Conservation (phyloP, 495 filamentous ascomycete genomes). For the Penicillium malachiteum region DNA sequence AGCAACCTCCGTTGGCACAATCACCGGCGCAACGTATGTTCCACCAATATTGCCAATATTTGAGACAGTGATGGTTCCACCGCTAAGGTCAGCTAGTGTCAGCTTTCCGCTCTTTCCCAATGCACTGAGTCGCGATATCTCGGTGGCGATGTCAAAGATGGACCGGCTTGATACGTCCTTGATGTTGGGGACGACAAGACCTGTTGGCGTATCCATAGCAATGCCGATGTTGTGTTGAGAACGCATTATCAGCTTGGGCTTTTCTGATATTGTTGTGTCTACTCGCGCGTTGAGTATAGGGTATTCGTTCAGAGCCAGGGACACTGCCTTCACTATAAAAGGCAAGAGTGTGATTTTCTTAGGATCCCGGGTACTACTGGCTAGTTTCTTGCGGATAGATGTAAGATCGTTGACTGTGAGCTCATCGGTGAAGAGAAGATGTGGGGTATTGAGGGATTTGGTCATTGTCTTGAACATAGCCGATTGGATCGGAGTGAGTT, state of each 20-base stretch:
- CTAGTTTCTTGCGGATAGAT: conserved; percentile 63
- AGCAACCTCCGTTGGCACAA: conserved; percentile 83
- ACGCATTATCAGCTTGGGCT: conserved; percentile 71
- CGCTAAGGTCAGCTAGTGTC: conserved; percentile 69
- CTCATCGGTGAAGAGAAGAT: conserved; percentile 90
- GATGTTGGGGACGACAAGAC: conserved; percentile 93
- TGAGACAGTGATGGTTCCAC: conserved; percentile 91
- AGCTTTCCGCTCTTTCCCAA: conserved; percentile 75
- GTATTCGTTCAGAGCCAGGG: conserved; percentile 73
- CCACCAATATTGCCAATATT: conserved; percentile 98
- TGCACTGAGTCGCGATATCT: conserved; percentile 69
- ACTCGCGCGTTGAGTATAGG: conserved; percentile 86
- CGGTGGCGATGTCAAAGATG: conserved; percentile 72
- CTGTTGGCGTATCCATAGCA: conserved; percentile 89
- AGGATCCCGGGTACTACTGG: conserved; percentile 38
- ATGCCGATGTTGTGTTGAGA: conserved; percentile 92
- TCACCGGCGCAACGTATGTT: conserved; percentile 86
- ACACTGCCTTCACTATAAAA: conserved; percentile 96
- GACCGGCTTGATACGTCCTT: conserved; percentile 74
- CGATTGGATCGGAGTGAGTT: conserved; percentile 74
- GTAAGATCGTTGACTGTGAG: conserved; percentile 73
- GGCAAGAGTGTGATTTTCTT: conserved; percentile 81
- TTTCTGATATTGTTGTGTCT: conserved; percentile 55
- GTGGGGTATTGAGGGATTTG: conserved; percentile 80
- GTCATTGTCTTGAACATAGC: conserved; percentile 99